Conservation (phyloP, 2,329 filamentous ascomycete genomes). For the Cladosporium austrohemisphaericum region DNA sequence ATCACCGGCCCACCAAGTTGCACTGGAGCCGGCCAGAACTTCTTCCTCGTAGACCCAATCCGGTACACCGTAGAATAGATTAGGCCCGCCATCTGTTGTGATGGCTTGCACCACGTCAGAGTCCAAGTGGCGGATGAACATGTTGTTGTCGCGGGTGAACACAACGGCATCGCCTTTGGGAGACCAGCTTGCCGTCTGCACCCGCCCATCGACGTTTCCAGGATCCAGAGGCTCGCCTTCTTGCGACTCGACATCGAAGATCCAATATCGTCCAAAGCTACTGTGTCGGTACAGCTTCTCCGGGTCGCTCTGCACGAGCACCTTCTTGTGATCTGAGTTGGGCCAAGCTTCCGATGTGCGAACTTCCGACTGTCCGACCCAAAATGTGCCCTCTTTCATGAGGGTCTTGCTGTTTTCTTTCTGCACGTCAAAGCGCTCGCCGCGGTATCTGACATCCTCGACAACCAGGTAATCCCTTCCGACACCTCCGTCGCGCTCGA, state of each 20-base stretch:
- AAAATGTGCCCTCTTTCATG: slow-evolving; percentile 67
- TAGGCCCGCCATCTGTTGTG: slow-evolving; percentile 78
- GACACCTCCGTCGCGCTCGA: slow-evolving; percentile 62
- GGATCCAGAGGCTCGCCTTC: slow-evolving; percentile 73
- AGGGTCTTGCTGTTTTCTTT: slow-evolving; percentile 60
- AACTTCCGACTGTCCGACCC: slow-evolving; percentile 54
- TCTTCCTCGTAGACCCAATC: slow-evolving; percentile 97
- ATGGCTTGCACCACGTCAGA: slow-evolving; percentile 64
- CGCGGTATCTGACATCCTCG: slow-evolving; percentile 69
- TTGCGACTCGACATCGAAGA: slow-evolving; percentile 84
- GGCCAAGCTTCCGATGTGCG: slow-evolving; percentile 64
- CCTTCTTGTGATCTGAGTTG: slow-evolving; percentile 78
- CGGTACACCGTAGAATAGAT: slow-evolving; percentile 92
- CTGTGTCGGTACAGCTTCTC: slow-evolving; percentile 87
- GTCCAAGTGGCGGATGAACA: slow-evolving; percentile 70
- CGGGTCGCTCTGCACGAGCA: slow-evolving; percentile 71
- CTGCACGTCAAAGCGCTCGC: slow-evolving; percentile 40
- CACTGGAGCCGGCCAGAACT: slow-evolving; percentile 73
- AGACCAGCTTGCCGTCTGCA: slow-evolving; percentile 88
- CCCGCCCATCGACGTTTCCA: slow-evolving; percentile 56
- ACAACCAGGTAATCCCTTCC: slow-evolving; percentile 77
- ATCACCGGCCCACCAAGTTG: slow-evolving; percentile 93
- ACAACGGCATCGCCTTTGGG: slow-evolving; percentile 80
- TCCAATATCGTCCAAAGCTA: slow-evolving; percentile 80
- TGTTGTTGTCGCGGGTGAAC: slow-evolving; percentile 88